Evolutionary conservation across 179 eudicot species (phyloP), one percentile per base, ranked within the genome.

Genomic region (Beta corolliflora): DNA sequence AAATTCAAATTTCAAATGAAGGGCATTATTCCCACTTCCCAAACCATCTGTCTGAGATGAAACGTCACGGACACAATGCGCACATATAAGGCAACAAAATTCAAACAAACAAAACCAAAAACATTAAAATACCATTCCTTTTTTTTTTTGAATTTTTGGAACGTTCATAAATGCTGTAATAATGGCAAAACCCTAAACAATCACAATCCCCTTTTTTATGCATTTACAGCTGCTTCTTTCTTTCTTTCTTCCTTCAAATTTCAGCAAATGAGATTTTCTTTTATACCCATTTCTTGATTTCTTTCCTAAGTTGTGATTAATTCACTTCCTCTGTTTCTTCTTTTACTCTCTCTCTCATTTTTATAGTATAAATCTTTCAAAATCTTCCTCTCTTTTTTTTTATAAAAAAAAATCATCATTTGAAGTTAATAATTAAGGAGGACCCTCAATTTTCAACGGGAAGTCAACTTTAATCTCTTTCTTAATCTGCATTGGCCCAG

Each of bases 61-160:
- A 65, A 53, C 58, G 75, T 75, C 50, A 74, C 83, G 31, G 73
- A 81, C 79, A 81, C 59, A 52, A 69, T 46, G 54, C 84, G 80
- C 84, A 64, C 84, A 81, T 21, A 55, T 16, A 69, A 3, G 36
- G 21, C 71, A 10, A 68, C 15, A 21, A 72, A 74, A 76, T 81
- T 81, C 83, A 81, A 81, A 81, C 80, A 5, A 15, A 2, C 9
- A 21, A 67, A 31, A 45, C 14, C 52, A 48, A 25, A 23, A 25
- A 14, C 48, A n/a, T 36, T 31, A 14, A 63, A 7, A 61, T 19
- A 2, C 19, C 64, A 13, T 36, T 36, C 41, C 0, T n/a, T n/a
- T n/a, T 36, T 36, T 36, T 36, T 36, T 36, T 36, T 36, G 41
- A 36, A 36, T 36, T 36, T 36, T 36, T 36, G 41, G 41, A 36